These are phyloP conservation scores for Cercospora berteroae DNA, from an alignment of 2,329 filamentous ascomycete genomes.

Conservation along the genomic window DNA sequence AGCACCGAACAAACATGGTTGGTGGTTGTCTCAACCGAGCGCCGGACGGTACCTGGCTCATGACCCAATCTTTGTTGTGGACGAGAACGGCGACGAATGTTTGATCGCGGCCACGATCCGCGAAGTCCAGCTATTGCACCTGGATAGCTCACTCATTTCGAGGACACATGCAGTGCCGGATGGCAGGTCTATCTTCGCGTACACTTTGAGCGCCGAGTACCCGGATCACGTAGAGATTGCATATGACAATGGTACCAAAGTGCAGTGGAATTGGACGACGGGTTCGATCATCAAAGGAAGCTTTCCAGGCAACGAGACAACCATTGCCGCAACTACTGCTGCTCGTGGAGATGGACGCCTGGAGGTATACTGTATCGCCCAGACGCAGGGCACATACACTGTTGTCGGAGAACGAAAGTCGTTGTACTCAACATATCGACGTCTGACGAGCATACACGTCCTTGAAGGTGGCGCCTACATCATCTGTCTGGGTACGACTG, in stretches of 20 bases:
- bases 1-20: slow-evolving; percentile 33
- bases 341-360: slow-evolving; percentile 12
- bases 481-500: slow-evolving; percentile 53
- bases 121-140: slow-evolving; percentile 54
- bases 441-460: slow-evolving; percentile 43
- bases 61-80: slow-evolving; percentile 58
- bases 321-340: slow-evolving; percentile 21
- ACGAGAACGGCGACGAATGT: slow-evolving; percentile 38
- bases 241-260: slow-evolving; percentile 48
- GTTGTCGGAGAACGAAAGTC: slow-evolving; percentile 40
- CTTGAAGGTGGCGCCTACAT: slow-evolving; percentile 59
- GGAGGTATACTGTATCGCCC: slow-evolving; percentile 23
- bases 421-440: slow-evolving; percentile 39
- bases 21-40: slow-evolving; percentile 50
- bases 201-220: slow-evolving; percentile 52
- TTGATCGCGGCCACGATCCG: slow-evolving; percentile 34
- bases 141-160: slow-evolving; percentile 75
- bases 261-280: slow-evolving; percentile 56
- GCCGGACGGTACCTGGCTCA: slow-evolving; percentile 57
- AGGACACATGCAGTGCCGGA: slow-evolving; percentile 64
- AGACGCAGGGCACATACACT: slow-evolving; percentile 25
- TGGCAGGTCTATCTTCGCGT: slow-evolving; percentile 50
- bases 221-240: slow-evolving; percentile 55
- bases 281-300: slow-evolving; percentile 18
- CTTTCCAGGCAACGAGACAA: slow-evolving; percentile 22